Base-by-base conservation (phyloP, 495 filamentous ascomycete genomes). In the Gamarada debralockiae region DNA sequence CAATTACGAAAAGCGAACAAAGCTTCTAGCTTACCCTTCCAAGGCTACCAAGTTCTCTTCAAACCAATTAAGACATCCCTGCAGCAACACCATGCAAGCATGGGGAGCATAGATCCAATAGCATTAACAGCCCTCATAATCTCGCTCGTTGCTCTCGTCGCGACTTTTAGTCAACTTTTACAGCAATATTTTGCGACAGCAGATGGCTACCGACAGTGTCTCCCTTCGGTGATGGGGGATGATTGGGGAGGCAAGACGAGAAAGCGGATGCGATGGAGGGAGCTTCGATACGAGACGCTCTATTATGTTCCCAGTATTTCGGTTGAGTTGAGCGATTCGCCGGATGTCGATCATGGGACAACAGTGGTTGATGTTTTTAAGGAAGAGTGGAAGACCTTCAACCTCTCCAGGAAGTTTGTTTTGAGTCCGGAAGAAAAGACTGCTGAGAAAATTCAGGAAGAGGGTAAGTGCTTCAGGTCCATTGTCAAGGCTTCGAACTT, bases 231-330 rank as follows among this genome's bases (percentile, higher is more conserved):
- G 1, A 65, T 70, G 50, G 68, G 66, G 8, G n/a, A n/a, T n/a
- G 8, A 8, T 8, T 71, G 63, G 61, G 56, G 50, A 1, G 8
- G 22, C 2, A 50, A 46, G 22, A 58, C 56, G 6, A 39, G 46
- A 3, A 21, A 49, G 20, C 34, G 43, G 8, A 53, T 71, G 48
- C 59, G 65, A 2, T 56, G 50, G 33, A 48, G 45, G 13, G 73
- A 77, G 58, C 60, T 77, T 7, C 67, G 74, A 3, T 75, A 74
- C 54, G 73, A 77, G 49, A 70, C 73, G n/a, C 59, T 66, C 21
- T 76, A 71, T 57, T 63, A 71, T 24, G 61, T 70, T 0, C 74
- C 74, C 23, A 65, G 71, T 38, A 70, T 78, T 36, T n/a, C n/a
- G n/a, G n/a, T n/a, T n/a, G n/a, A n/a, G n/a, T n/a, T n/a, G n/a